Base-by-base conservation (phyloP, 1,284 basidiomycete genomes). In the Phaffia rhodozyma region DNA sequence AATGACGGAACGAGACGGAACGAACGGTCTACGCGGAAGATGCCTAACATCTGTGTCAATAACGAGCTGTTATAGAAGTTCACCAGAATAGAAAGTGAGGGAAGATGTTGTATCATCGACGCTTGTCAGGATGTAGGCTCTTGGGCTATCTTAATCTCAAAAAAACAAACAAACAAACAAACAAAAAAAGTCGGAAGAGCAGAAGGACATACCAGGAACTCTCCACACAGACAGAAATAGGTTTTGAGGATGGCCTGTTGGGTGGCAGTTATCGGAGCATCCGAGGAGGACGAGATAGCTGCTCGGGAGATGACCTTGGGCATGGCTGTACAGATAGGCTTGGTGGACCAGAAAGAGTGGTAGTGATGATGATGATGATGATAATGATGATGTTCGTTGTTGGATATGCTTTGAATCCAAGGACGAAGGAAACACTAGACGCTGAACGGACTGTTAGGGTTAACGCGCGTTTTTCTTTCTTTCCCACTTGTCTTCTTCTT, bases 201-300 rank as follows among this genome's bases (percentile, higher is more conserved):
- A 23, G 34, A 47, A n/a, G 30, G 21, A 62, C 53, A 30, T 16
- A 62, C 60, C 7, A 75, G 68, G 65, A 77, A 77, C 68, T 77
- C 76, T 9, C 75, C 75, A 55, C 76, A 77, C 9, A 77, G 72
- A 63, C 76, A 77, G 65, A 76, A 77, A 68, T 76, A 77, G 2
- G 74, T 75, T 58, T 75, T 62, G 6, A 77, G 69, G 5, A 75
- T 71, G 1, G 75, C 75, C 65, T 72, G 69, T 9, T 75, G 68
- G 1, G 72, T 71, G 53, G 72, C 67, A 0, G 74, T 73, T 21
- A 25, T 54, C 61, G 21, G 2, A 63, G 55, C 64, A 38, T 73
- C 71, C 55, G 76, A 74, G n/a, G 75, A 75, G 9, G 74, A 74
- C 4, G 74, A 74, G 58, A 74, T 71, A 32, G 71, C 68, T 1